Base-by-base conservation (phyloP, 306 rosid genomes). In the Spatholobus suberectus region DNA sequence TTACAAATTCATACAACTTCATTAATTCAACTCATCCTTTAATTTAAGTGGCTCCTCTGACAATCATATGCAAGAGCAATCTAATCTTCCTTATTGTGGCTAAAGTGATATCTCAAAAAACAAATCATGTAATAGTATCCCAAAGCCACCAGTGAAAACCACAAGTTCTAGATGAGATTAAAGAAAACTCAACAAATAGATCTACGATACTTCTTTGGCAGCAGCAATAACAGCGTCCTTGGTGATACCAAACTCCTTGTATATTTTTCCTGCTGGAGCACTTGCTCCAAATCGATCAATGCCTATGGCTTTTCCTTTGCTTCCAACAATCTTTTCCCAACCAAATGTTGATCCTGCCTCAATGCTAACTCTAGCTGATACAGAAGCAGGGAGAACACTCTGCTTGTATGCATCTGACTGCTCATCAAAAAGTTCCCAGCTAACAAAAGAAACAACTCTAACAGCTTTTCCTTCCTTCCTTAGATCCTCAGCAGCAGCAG, bases 261-360 rank as follows among this genome's bases (percentile, higher is more conserved):
- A 96, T 78, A 96, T 92, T 79, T 8, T 94, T 57, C 97, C 95
- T 0, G 99, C 99, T 3, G 98, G 97, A 70, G 99, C 98, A 92
- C 99, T 96, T 4, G 98, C 98, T n/a, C 99, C 99, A 5, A 94
- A 96, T 37, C 91, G 92, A 79, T 96, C 94, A 26, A 96, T 94
- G 74, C 99, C 99, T 9, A 96, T 96, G 4, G 97, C 88, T 89
- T 96, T 94, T 63, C 99, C 99, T 52, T 90, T 87, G 94, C 85
- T 89, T 85, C 99, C 98, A 52, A 92, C 18, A 87, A 94, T 90
- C 84, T 90, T 96, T 10, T 29, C 55, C 99, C 99, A 96, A 75
- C 98, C 99, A 14, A 96, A 96, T 54, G 99, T 94, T 27, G 98
- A 81, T 81, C 89, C 98, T 21, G 99, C 99, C 87, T 96, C 98